Evolutionary conservation across 2,329 filamentous ascomycete genomes (phyloP).

Genomic region (Trichoderma breve): DNA sequence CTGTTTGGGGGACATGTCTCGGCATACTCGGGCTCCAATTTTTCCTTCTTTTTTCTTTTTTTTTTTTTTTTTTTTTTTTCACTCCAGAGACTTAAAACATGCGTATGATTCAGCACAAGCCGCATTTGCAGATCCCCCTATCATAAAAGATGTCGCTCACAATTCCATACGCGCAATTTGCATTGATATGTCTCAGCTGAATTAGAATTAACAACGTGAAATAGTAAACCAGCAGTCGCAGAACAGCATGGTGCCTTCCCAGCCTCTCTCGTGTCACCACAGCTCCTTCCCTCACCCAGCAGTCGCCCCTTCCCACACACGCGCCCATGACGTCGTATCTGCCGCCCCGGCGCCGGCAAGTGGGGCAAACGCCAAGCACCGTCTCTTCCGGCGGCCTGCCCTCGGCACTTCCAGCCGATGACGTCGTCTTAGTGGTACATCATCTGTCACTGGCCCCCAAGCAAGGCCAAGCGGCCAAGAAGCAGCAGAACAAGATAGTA

Average conservation of each 20-base stretch:
- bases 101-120: conserved; percentile 4
- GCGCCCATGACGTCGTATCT: conserved; percentile 13
- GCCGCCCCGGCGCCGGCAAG: conserved; percentile 17
- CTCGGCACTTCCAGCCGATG: conserved; percentile 15
- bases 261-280: not conserved
- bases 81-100: not conserved
- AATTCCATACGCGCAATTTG: not conserved
- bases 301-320: not conserved
- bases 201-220: not conserved
- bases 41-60: not conserved
- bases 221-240: not conserved
- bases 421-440: not conserved
- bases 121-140: conserved; percentile 10
- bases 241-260: not conserved
- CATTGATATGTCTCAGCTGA: not conserved
- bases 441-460: not conserved
- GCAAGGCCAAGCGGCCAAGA: no score
- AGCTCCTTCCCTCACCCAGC: not conserved
- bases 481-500: not conserved
- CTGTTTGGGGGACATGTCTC: not conserved
- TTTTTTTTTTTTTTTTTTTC: not conserved
- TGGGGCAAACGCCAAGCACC: conserved; percentile 10
- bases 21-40: conserved; percentile 13
- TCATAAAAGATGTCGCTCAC: not conserved
- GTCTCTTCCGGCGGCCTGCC: conserved; percentile 9